Evolutionary conservation across 2,329 filamentous ascomycete genomes (phyloP).

Genomic region (Zasmidium citrigriseum): DNA sequence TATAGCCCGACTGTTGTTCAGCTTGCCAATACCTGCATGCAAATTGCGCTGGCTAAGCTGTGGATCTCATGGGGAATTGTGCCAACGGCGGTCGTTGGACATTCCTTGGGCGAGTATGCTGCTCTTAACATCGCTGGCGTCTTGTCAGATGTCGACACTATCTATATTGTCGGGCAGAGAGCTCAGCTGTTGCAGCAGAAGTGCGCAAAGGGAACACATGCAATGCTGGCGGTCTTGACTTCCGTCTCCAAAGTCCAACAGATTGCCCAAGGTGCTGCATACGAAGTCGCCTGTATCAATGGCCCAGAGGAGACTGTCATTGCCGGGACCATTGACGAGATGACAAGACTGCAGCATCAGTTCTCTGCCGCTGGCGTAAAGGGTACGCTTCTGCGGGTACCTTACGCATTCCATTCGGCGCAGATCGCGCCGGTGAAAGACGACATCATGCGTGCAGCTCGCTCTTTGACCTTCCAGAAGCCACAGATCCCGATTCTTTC

Average conservation of each 20-base stretch:
- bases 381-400: slow-evolving; percentile 24
- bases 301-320: slow-evolving; percentile 26
- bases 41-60: slow-evolving; percentile 43
- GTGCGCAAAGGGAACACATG: slow-evolving; percentile 27
- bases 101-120: slow-evolving; percentile 43
- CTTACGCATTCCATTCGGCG: slow-evolving; percentile 36
- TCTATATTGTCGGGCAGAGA: slow-evolving; percentile 39
- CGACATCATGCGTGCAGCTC: slow-evolving; percentile 17
- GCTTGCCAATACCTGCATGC: slow-evolving; percentile 40
- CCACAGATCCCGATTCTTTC: slow-evolving; percentile 35
- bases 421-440: slow-evolving; percentile 34
- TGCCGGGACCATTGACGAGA: slow-evolving; percentile 8
- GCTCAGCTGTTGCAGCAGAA: slow-evolving; percentile 34
- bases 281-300: slow-evolving; percentile 33
- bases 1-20: slow-evolving; percentile 34
- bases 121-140: slow-evolving; percentile 40
- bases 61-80: slow-evolving; percentile 31
- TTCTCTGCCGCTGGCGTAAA: slow-evolving; percentile 11
- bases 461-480: slow-evolving; percentile 22
- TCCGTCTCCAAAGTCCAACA: background rate
- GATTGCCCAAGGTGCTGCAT: background rate
- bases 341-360: background rate
- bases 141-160: slow-evolving; percentile 34
- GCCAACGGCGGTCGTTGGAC: slow-evolving; percentile 32
- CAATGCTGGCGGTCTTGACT: slow-evolving; percentile 27